Percentiles rank a stretch among this genome's conserved stretches.
phyloP scores from a whole-genome alignment of 139 green algal species.

The Astrephomene gubernaculifera region DNA sequence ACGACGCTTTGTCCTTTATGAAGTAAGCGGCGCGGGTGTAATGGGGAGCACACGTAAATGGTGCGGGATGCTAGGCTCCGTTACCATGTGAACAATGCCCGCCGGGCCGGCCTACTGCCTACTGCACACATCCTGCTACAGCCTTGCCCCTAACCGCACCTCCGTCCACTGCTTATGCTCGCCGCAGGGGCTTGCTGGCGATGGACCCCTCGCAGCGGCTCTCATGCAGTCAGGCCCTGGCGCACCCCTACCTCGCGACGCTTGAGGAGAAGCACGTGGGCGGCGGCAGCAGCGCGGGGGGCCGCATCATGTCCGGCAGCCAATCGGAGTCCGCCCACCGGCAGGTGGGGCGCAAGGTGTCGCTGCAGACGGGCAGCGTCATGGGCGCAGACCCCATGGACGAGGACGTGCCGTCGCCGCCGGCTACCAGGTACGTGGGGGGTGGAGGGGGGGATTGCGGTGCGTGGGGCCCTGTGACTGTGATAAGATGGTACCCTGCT shows the following conservation, averaged over 20 bases:
- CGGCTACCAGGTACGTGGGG: slow-evolving; percentile 19
- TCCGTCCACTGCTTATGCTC: too few relatives aligned
- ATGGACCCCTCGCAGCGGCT: slow-evolving; percentile 67
- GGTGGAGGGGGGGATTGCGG: neutral
- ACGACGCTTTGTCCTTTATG: slow-evolving; percentile 71
- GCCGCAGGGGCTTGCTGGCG: slow-evolving; percentile 57
- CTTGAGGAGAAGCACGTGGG: slow-evolving; percentile 36
- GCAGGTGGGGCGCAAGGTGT: slow-evolving; percentile 13
- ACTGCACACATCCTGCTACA: too few relatives aligned
- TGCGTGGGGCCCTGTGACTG: neutral
- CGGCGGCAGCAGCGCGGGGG: too few relatives aligned
- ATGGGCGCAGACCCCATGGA: slow-evolving; percentile 39
- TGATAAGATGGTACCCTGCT: neutral
- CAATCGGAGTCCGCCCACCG: neutral
- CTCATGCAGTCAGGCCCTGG: slow-evolving; percentile 55
- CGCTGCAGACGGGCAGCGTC: slow-evolving; percentile 23
- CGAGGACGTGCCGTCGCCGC: slow-evolving; percentile 42
- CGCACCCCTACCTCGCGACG: slow-evolving; percentile 67
- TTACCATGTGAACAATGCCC: too few relatives aligned
- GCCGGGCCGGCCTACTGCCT: too few relatives aligned
- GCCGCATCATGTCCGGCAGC: slow-evolving; percentile 12
- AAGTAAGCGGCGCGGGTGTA: too few relatives aligned
- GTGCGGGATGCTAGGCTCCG: too few relatives aligned
- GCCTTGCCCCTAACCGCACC: too few relatives aligned
- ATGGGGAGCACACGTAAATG: too few relatives aligned